Evolutionary conservation across 768 basidiomycete species (phyloP).

Genomic region (Boletus vermiculosoides): DNA sequence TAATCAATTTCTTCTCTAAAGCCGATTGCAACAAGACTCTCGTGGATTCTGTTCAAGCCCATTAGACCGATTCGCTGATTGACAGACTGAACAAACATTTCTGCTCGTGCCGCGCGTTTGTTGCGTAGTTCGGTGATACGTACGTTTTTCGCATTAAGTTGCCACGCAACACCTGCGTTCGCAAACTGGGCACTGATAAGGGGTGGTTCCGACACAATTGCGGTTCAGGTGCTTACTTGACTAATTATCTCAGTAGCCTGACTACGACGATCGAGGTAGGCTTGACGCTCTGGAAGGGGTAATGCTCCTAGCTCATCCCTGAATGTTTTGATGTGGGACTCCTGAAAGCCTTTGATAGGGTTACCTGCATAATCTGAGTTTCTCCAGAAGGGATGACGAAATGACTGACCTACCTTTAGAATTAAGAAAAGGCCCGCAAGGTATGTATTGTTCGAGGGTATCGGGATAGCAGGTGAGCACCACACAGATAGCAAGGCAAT

Average conservation of each 20-base stretch:
- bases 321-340: slow-evolving; percentile 17
- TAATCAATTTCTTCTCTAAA: slow-evolving; percentile 29
- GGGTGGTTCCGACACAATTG: background rate
- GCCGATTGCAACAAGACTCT: slow-evolving; percentile 16
- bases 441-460: slow-evolving; percentile 24
- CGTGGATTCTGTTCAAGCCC: slow-evolving; percentile 16
- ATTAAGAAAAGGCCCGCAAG: slow-evolving; percentile 26
- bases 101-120: slow-evolving; percentile 26
- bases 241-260: slow-evolving; percentile 6
- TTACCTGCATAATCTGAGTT: slow-evolving; percentile 19
- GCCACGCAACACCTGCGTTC: slow-evolving; percentile 26
- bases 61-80: slow-evolving; percentile 5
- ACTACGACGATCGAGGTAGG: slow-evolving; percentile 18
- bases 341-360: slow-evolving; percentile 23
- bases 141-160: slow-evolving; percentile 15
- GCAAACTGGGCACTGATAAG: slow-evolving; percentile 28
- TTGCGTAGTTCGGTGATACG: slow-evolving; percentile 22
- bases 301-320: slow-evolving; percentile 12
- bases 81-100: slow-evolving; percentile 20
- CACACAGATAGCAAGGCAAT: slow-evolving; percentile 6
- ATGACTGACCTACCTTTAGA: slow-evolving; percentile 19
- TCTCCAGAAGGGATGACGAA: background rate
- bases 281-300: slow-evolving; percentile 15
- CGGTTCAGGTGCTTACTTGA: slow-evolving; percentile 10
- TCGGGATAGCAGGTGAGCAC: slow-evolving; percentile 8